Evolutionary conservation across 305 asterid genomes (phyloP).

Genomic region (Fraxinus baroniana): DNA sequence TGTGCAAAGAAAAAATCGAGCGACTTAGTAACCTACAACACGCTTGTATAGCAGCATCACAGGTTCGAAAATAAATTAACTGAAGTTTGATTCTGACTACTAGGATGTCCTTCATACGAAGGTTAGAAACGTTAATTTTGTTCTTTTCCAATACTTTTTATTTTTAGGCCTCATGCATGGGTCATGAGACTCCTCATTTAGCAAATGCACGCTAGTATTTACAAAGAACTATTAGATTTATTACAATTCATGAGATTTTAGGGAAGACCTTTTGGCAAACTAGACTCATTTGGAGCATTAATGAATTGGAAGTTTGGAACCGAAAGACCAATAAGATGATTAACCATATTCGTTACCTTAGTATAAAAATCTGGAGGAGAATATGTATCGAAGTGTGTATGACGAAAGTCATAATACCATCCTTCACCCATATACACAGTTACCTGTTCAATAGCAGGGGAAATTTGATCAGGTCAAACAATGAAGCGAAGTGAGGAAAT

Average conservation of each 20-base stretch:
- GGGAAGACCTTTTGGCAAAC: neutral
- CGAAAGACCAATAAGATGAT: neutral
- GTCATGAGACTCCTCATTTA: neutral
- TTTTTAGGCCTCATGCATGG: neutral
- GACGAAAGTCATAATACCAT: constrained; percentile 71
- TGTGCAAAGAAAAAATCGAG: constrained; percentile 18
- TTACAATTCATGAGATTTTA: neutral
- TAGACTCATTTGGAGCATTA: neutral
- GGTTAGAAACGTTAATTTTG: neutral
- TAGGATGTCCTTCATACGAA: neutral
- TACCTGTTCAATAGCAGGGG: constrained; percentile 47
- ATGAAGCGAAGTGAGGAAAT: neutral
- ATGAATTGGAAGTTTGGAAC: neutral
- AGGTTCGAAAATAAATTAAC: neutral
- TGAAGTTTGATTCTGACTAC: neutral
- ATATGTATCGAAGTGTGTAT: constrained; percentile 66
- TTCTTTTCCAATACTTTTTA: neutral
- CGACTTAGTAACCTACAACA: neutral
- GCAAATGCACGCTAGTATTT: neutral
- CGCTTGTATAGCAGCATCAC: neutral
- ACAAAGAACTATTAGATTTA: neutral
- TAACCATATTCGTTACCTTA: constrained; percentile 45
- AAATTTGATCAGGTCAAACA: constrained; percentile 7
- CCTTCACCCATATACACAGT: constrained; percentile 87
- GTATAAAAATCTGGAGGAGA: constrained; percentile 94